Evolutionary conservation across 2,329 filamentous ascomycete species (phyloP), one percentile per base, ranked within the genome.

Genomic region (Ophiostoma novo-ulmi): DNA sequence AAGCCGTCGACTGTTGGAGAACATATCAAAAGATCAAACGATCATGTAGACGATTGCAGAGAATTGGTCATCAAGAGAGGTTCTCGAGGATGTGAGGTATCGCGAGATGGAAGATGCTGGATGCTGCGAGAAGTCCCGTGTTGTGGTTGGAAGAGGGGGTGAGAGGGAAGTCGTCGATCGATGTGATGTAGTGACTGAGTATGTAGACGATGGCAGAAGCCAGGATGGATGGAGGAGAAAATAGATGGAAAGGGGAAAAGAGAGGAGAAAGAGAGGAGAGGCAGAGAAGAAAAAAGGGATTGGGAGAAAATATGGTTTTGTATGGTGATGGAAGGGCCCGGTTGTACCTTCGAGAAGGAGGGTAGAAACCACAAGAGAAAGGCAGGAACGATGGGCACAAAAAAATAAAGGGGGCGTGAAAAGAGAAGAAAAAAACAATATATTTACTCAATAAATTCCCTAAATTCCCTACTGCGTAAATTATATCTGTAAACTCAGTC

Each of bases 1-100:
- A 79, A 80, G 81, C 77, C 80, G 81, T 83, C 80, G 83, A 84
- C 81, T 81, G 83, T 81, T 81, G 80, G 82, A 82, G 79, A 85
- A 87, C 85, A 87, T 87, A 81, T 82, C 81, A 82, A 80, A 72
- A 48, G 39, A 41, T 39, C 63, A 39, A 26, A 36, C 38, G 36
- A 65, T 65, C 63, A 65, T 38, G 63, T 22, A 39, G 63, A 22
- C 35, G 63, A n/a, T 36, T 22, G 36, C 13, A 39, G 35, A 5
- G 36, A 75, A 76, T 77, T 75, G 76, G 76, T 76, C 77, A 80
- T 77, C 80, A 44, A 69, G 69, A 38, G 36, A 65, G 35, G 41
- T 63, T 66, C 36, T 76, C 76, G 80, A 78, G 75, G 80, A 79
- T 78, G 35, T 31, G 75, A 31, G 61, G 75, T 64, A 67, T 77